A percentile compares a stretch with the other conserved stretches of the same genome.
These are phyloP conservation scores for Marchantia polymorpha DNA, from an alignment of 225 moss, liverwort and hornwort species.

Conservation along the genomic window DNA sequence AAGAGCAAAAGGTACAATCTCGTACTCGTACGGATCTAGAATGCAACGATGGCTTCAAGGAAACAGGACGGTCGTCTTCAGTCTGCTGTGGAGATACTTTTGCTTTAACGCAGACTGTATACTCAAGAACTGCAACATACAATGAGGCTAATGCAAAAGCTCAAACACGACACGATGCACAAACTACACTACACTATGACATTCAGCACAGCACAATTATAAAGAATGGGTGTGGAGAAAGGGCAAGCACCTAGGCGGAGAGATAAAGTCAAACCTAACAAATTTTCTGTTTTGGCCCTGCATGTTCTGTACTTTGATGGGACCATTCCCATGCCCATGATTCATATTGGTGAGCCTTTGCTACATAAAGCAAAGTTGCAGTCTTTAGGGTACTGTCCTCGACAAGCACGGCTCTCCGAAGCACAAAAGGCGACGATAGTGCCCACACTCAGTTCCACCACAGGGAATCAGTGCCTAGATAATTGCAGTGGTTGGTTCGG, in stretches of 20 bases:
- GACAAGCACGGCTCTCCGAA: neutral
- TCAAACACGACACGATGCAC: neutral
- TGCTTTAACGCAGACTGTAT: neutral
- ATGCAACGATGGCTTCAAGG: neutral
- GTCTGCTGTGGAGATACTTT: neutral
- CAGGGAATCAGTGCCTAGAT: neutral
- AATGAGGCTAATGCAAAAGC: neutral
- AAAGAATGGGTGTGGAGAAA: constrained; percentile 28
- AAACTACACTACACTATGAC: neutral
- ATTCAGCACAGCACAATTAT: neutral
- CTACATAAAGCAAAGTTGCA: constrained; percentile 19
- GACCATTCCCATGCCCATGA: constrained; percentile 33
- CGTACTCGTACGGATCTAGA: neutral
- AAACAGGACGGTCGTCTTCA: neutral
- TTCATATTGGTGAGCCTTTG: constrained; percentile 33
- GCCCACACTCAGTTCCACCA: neutral
- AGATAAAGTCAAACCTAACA: constrained; percentile 55
- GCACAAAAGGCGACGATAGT: neutral
- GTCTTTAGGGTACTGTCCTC: neutral
- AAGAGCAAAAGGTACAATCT: neutral
- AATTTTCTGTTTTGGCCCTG: constrained; percentile 52
- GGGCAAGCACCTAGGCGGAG: constrained; percentile 48
- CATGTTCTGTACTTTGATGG: constrained; percentile 45
- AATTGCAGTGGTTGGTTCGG: neutral
- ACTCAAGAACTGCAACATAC: neutral